Conservation (phyloP, 2,329 filamentous ascomycete genomes). For the Colletotrichum lini region DNA sequence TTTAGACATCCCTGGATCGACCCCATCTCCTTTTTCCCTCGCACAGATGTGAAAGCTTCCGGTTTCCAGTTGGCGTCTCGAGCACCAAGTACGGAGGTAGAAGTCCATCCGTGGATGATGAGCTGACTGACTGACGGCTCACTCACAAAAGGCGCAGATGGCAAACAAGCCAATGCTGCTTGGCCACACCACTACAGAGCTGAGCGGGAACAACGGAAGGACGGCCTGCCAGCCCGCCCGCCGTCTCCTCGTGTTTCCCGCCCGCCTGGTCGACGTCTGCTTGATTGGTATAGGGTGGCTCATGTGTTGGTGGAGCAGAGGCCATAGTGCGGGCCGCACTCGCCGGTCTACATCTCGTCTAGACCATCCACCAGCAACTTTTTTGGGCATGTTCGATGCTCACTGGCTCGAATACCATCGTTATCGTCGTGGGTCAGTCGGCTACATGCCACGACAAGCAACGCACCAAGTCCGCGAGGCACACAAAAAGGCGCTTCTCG, state of each 20-base stretch:
- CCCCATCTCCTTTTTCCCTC: neutral
- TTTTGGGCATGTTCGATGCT: constrained; percentile 31
- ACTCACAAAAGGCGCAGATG: constrained; percentile 8
- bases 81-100: constrained; percentile 11
- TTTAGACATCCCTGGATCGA: constrained; percentile 12
- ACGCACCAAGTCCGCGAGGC: constrained; percentile 13
- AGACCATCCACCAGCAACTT: constrained; percentile 17
- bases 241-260: constrained; percentile 10
- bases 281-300: constrained; percentile 25
- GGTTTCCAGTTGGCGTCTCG: constrained; percentile 32
- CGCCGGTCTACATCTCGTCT: constrained; percentile 20
- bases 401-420: constrained; percentile 14
- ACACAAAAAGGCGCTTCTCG: constrained; percentile 25
- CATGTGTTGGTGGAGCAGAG: constrained; percentile 16
- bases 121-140: too few relatives aligned
- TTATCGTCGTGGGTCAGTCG: constrained; percentile 9
- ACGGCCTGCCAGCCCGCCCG: constrained; percentile 21
- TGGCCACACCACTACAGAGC: neutral
- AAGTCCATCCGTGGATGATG: too few relatives aligned
- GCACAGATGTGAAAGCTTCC: constrained; percentile 23
- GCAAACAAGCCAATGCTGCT: neutral
- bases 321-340: constrained; percentile 18
- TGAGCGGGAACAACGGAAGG: constrained; percentile 30
- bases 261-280: constrained; percentile 19
- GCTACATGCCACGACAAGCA: constrained; percentile 13